Evolutionary conservation across 2,329 filamentous ascomycete genomes (phyloP).

Genomic region (Penicillium occitanis): DNA sequence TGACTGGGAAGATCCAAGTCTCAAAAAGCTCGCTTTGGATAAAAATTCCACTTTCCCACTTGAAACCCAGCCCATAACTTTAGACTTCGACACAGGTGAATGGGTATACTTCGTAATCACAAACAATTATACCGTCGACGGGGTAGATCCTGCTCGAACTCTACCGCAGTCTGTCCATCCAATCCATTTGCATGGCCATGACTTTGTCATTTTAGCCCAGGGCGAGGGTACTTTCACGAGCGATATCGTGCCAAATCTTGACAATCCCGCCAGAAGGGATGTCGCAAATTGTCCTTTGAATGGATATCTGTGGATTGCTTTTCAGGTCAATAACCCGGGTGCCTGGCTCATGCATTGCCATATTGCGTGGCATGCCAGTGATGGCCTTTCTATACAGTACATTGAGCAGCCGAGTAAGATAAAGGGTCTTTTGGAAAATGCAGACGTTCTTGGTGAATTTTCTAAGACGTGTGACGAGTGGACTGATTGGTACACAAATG

Average conservation of each 20-base stretch:
- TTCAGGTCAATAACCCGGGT: constrained; percentile 45
- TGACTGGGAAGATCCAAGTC: too few species aligned
- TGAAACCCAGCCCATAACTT: too few species aligned
- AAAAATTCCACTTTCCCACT: too few species aligned
- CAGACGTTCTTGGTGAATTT: too few species aligned
- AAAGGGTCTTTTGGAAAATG: constrained; percentile 23
- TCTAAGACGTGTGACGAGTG: too few species aligned
- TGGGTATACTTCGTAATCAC: too few species aligned
- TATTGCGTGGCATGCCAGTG: constrained; percentile 34
- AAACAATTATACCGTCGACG: too few species aligned
- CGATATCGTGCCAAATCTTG: background rate
- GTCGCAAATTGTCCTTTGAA: constrained; percentile 38
- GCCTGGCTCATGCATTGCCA: constrained; percentile 48
- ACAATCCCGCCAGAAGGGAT: constrained; percentile 42
- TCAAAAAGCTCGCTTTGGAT: too few species aligned
- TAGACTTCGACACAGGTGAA: too few species aligned
- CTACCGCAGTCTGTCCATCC: background rate
- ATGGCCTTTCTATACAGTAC: constrained; percentile 31
- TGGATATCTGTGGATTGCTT: constrained; percentile 44
- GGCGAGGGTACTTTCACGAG: constrained; percentile 37
- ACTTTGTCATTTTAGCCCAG: constrained; percentile 66
- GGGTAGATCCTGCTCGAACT: constrained; percentile 55
- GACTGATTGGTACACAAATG: too few species aligned
- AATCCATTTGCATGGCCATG: constrained; percentile 52
- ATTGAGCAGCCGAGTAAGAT: constrained; percentile 32